Percentiles rank a stretch among this genome's conserved stretches.
These are phyloP conservation scores for Pythium grandisporangium DNA, from an alignment of 352 stramenopile genomes.

Conservation along the genomic window DNA sequence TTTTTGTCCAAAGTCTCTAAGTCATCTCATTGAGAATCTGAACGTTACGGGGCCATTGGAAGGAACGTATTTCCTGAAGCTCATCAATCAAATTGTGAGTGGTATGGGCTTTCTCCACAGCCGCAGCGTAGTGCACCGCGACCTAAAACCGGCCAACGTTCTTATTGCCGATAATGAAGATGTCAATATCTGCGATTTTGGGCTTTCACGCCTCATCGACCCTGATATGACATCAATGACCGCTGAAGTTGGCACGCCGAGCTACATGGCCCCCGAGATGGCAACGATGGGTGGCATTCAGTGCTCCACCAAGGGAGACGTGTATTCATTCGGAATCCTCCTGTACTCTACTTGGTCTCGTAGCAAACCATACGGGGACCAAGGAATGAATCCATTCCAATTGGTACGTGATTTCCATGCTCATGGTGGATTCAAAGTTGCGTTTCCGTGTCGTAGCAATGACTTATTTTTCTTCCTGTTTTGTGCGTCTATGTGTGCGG, in stretches of 20 bases:
- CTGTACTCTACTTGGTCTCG: conserved; percentile 84
- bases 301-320: conserved; percentile 82
- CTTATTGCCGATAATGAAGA: conserved; percentile 87
- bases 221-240: conserved; percentile 83
- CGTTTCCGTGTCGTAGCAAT: not conserved
- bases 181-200: conserved; percentile 94
- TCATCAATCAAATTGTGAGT: conserved; percentile 86
- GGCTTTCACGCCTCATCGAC: conserved; percentile 82
- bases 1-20: conserved; percentile 80
- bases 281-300: conserved; percentile 83
- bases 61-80: conserved; percentile 68
- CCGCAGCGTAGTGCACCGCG: conserved; percentile 76
- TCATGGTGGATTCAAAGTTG: too few species aligned
- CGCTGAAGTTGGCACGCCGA: conserved; percentile 81
- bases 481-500: conserved; percentile 2
- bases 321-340: conserved; percentile 82
- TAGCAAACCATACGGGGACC: conserved; percentile 83
- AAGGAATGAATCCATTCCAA: conserved; percentile 87
- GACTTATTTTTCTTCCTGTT: not conserved
- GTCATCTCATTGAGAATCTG: conserved; percentile 75
- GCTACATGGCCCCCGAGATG: conserved; percentile 89
- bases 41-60: conserved; percentile 54
- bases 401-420: conserved; percentile 51
- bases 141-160: conserved; percentile 94
- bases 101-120: conserved; percentile 89